These are phyloP conservation scores for Paecilomyces niveus DNA, from an alignment of 2,329 filamentous ascomycete species.

Conservation along the genomic window DNA sequence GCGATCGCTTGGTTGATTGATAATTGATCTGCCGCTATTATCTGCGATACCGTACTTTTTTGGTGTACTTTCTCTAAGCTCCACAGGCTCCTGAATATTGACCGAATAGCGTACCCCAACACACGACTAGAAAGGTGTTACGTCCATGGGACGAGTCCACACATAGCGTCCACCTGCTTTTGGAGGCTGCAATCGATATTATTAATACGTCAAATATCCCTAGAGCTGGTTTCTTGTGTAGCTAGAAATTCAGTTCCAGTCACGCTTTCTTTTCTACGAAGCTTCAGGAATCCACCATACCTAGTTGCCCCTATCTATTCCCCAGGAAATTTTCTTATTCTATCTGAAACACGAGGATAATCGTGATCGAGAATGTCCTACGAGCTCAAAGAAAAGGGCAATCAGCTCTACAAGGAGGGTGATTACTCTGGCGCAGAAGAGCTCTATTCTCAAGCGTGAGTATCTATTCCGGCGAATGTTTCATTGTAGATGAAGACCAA, in stretches of 20 bases:
- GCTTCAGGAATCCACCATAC: not conserved
- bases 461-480: not conserved
- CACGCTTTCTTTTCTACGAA: not conserved
- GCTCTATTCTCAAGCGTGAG: slow-evolving; percentile 41
- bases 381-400: slow-evolving; percentile 38
- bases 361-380: slow-evolving; percentile 22
- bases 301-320: not conserved
- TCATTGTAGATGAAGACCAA: not conserved
- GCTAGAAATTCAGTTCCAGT: not conserved
- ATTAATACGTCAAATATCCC: not conserved
- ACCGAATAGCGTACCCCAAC: too few relatives aligned
- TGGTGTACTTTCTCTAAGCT: too few relatives aligned
- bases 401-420: slow-evolving; percentile 39
- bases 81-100: too few relatives aligned
- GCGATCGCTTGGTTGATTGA: too few relatives aligned
- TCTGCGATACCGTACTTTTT: too few relatives aligned
- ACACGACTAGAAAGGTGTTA: too few relatives aligned
- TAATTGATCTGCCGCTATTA: too few relatives aligned
- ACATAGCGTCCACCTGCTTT: too few relatives aligned
- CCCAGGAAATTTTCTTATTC: not conserved
- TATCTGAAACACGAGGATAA: not conserved
- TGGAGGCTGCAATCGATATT: not conserved
- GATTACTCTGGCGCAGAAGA: slow-evolving; percentile 40
- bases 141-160: too few relatives aligned
- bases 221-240: not conserved